Percentiles rank a stretch among this genome's conserved stretches.
These are phyloP conservation scores for Pestalotiopsis sp. DNA, from an alignment of 2,329 filamentous ascomycete genomes.

Conservation along the genomic window DNA sequence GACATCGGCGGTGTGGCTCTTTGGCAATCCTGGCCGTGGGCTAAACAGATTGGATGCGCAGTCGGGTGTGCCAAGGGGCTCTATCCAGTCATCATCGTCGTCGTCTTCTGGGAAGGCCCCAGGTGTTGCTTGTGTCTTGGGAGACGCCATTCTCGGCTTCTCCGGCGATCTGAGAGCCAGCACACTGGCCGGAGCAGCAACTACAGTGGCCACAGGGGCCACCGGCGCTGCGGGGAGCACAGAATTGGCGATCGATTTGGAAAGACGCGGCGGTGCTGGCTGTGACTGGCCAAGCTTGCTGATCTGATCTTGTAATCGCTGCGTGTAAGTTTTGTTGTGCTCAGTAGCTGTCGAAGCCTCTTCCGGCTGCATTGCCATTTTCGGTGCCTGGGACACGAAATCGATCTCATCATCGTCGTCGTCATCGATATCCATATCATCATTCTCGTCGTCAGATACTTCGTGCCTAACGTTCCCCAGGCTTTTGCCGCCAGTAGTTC, in stretches of 20 bases:
- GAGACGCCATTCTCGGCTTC: constrained; percentile 41
- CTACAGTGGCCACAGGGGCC: constrained; percentile 31
- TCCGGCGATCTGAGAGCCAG: constrained; percentile 31
- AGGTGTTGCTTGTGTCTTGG: constrained; percentile 46
- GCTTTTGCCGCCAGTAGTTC: constrained; percentile 74
- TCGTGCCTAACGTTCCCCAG: constrained; percentile 54
- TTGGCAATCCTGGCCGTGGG: constrained; percentile 55
- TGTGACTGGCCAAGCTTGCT: constrained; percentile 68
- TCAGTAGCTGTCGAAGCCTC: constrained; percentile 53
- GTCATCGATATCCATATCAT: constrained; percentile 49
- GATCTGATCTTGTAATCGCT: constrained; percentile 90
- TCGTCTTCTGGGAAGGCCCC: constrained; percentile 63
- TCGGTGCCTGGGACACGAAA: constrained; percentile 18
- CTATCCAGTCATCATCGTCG: constrained; percentile 66
- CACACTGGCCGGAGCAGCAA: constrained; percentile 16
- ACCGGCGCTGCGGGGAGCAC: constrained; percentile 12
- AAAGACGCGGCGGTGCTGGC: constrained; percentile 45
- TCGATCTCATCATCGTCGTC: constrained; percentile 39
- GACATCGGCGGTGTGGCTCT: constrained; percentile 62
- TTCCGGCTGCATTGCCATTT: constrained; percentile 37
- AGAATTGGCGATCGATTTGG: constrained; percentile 48
- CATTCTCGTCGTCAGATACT: constrained; percentile 37
- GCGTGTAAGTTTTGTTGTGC: constrained; percentile 90
- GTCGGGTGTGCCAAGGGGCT: constrained; percentile 45
- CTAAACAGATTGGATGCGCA: constrained; percentile 37